These are phyloP conservation scores for Westerdykella ornata DNA, from an alignment of 2,329 filamentous ascomycete genomes.

Conservation along the genomic window DNA sequence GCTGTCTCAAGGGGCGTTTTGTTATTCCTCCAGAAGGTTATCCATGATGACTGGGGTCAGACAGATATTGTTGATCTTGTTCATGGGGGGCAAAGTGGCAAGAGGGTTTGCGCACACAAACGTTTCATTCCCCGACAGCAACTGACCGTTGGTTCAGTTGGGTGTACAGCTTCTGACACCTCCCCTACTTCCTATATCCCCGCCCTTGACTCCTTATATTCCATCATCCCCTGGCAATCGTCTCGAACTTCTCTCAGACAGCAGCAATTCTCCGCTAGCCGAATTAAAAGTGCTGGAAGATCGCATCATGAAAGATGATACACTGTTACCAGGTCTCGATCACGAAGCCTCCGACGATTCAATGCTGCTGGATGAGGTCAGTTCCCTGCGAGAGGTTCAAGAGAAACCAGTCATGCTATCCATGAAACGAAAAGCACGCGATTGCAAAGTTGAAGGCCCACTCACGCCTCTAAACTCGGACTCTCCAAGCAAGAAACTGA, in stretches of 20 bases:
- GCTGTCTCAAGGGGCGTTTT: constrained; percentile 32
- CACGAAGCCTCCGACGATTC: constrained; percentile 23
- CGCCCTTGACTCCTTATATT: constrained; percentile 33
- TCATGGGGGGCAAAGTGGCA: not conserved
- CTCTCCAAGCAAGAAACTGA: constrained; percentile 36
- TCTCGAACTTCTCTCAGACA: constrained; percentile 35
- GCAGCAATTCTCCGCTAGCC: constrained; percentile 27
- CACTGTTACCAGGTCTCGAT: constrained; percentile 22
- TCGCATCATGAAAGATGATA: constrained; percentile 29
- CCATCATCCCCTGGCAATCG: constrained; percentile 36
- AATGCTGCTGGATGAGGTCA: constrained; percentile 26
- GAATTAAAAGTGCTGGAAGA: constrained; percentile 32
- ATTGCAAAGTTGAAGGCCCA: constrained; percentile 43
- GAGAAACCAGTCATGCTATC: constrained; percentile 13
- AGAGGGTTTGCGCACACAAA: too few relatives aligned
- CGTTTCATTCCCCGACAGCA: too few relatives aligned
- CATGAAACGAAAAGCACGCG: constrained; percentile 29
- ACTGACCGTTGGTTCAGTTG: too few relatives aligned
- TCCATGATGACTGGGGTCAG: constrained; percentile 17
- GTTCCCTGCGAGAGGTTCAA: constrained; percentile 13
- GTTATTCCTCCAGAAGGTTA: constrained; percentile 32
- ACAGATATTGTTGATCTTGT: constrained; percentile 18
- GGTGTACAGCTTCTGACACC: constrained; percentile 37
- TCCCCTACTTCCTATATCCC: constrained; percentile 44
- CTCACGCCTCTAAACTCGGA: constrained; percentile 39